These are phyloP conservation scores for Oxytropis ochrocephala DNA, from an alignment of 306 rosid species.

Conservation along the genomic window DNA sequence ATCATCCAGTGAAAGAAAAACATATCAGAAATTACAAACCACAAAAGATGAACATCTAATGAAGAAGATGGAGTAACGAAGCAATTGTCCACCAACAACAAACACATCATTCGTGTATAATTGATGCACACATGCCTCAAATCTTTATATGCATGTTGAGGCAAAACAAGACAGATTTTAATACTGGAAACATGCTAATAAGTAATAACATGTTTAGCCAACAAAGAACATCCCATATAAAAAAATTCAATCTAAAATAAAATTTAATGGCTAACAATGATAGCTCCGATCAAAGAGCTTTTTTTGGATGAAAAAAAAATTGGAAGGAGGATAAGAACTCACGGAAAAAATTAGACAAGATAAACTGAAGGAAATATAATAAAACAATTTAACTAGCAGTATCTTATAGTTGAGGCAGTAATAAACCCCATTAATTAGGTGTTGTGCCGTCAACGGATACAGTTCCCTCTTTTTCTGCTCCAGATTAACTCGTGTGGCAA, in stretches of 20 bases:
- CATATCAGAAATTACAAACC: slow-evolving; percentile 29
- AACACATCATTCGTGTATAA: neutral
- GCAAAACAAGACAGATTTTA: slow-evolving; percentile 9
- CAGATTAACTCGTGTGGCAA: too few species aligned
- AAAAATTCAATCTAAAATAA: neutral
- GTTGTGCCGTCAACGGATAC: too few species aligned
- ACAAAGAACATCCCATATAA: neutral
- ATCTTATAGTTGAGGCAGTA: neutral
- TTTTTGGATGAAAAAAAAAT: neutral
- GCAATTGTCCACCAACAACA: slow-evolving; percentile 4
- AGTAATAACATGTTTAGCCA: neutral
- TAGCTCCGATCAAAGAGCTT: neutral
- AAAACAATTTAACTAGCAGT: neutral
- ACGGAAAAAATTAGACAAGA: neutral
- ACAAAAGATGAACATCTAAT: neutral
- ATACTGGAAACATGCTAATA: neutral
- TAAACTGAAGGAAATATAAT: neutral
- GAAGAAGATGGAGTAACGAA: neutral
- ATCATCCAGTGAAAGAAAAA: slow-evolving; percentile 21
- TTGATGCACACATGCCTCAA: neutral
- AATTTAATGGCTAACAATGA: neutral
- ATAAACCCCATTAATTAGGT: neutral
- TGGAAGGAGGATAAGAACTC: neutral
- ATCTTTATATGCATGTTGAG: slow-evolving; percentile 8
- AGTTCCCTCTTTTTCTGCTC: too few species aligned